These are phyloP conservation scores for Yamadazyma triangularis DNA, from an alignment of 1,139 yeast genomes.

Conservation along the genomic window DNA sequence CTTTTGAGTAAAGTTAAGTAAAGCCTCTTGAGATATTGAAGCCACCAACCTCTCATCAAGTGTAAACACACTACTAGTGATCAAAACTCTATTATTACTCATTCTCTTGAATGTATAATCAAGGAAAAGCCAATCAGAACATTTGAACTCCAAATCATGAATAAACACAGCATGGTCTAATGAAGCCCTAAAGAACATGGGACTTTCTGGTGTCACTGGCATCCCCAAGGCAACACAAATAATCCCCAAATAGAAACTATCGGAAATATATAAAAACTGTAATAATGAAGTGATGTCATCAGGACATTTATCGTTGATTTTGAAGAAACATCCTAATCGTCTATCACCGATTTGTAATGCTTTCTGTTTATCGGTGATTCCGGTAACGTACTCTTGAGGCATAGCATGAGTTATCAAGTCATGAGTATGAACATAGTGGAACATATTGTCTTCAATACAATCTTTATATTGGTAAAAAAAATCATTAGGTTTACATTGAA, in stretches of 20 bases:
- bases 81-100: slow-evolving; percentile 36
- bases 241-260: slow-evolving; percentile 29
- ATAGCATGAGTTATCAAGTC: slow-evolving; percentile 24
- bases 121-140: slow-evolving; percentile 50
- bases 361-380: slow-evolving; percentile 12
- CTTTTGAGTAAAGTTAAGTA: slow-evolving; percentile 22
- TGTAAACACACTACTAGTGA: slow-evolving; percentile 29
- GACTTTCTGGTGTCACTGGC: slow-evolving; percentile 13
- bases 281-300: slow-evolving; percentile 3
- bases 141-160: slow-evolving; percentile 52
- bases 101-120: slow-evolving; percentile 31
- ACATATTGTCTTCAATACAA: slow-evolving; percentile 17
- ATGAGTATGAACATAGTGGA: slow-evolving; percentile 16
- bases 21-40: slow-evolving; percentile 35
- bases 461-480: slow-evolving; percentile 23
- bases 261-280: slow-evolving; percentile 23
- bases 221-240: slow-evolving; percentile 23
- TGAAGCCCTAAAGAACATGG: slow-evolving; percentile 34
- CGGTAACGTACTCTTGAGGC: slow-evolving; percentile 20
- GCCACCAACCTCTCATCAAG: slow-evolving; percentile 31
- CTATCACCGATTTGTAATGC: slow-evolving; percentile 23
- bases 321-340: slow-evolving; percentile 27
- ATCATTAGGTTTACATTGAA: slow-evolving; percentile 22
- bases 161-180: slow-evolving; percentile 43
- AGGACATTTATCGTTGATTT: slow-evolving; percentile 21